Conservation (phyloP, 1,284 basidiomycete species). For the Ceratobasidium sp. region DNA sequence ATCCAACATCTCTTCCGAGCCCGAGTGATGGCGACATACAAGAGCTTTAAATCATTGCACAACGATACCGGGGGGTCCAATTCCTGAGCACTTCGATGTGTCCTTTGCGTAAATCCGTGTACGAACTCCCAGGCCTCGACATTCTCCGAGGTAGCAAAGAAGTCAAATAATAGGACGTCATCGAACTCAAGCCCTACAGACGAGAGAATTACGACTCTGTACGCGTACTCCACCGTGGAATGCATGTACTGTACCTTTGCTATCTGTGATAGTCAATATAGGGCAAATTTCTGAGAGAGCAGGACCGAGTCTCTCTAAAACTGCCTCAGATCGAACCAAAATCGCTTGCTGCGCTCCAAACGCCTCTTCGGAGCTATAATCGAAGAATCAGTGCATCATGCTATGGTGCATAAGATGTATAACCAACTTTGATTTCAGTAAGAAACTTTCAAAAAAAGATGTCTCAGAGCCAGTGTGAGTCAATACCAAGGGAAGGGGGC, state of each 20-base stretch:
- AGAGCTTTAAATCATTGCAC: slow-evolving; percentile 60
- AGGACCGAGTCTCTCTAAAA: slow-evolving; percentile 56
- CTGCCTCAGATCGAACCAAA: slow-evolving; percentile 67
- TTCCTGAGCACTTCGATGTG: not conserved
- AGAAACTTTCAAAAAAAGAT: not conserved
- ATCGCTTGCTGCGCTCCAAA: slow-evolving; percentile 50
- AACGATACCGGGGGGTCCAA: not conserved
- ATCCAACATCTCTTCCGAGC: slow-evolving; percentile 38
- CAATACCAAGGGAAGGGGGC: not conserved
- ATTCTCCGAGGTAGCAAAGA: slow-evolving; percentile 67
- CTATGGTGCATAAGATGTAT: too few species aligned
- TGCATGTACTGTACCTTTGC: slow-evolving; percentile 10
- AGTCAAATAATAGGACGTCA: slow-evolving; percentile 72
- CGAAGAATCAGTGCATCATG: too few species aligned
- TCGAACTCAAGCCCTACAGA: slow-evolving; percentile 69
- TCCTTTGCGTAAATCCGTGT: slow-evolving; percentile 49
- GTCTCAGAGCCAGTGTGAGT: not conserved
- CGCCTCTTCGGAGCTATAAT: not conserved
- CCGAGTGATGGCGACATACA: slow-evolving; percentile 46
- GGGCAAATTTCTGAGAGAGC: slow-evolving; percentile 67
- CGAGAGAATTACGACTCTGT: too few species aligned
- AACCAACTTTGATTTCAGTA: not conserved
- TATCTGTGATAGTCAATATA: slow-evolving; percentile 52
- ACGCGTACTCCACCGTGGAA: too few species aligned
- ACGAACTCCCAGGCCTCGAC: slow-evolving; percentile 62